phyloP scores from a whole-genome alignment of 345 rosid species.

The Arabidopsis thaliana region DNA sequence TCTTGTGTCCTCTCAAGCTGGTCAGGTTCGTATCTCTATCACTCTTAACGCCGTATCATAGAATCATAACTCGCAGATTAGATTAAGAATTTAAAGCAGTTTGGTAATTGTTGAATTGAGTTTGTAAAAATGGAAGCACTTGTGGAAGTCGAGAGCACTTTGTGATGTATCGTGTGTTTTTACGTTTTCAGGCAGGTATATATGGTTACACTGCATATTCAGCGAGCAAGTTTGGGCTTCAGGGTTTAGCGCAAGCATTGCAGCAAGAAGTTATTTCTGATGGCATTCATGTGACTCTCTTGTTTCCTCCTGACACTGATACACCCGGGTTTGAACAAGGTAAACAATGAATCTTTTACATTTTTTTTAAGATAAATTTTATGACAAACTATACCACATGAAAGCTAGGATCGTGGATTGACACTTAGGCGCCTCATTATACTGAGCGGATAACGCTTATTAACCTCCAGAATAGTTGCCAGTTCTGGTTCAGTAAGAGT shows the following conservation, averaged over 20 bases:
- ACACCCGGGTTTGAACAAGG: constrained; percentile 76
- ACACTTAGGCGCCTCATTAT: background rate
- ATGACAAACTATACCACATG: background rate
- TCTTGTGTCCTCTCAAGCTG: constrained; percentile 81
- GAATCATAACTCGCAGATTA: background rate
- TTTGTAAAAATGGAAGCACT: background rate
- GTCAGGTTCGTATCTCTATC: constrained; percentile 56
- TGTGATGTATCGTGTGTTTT: background rate
- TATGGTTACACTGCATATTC: constrained; percentile 82
- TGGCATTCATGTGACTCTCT: constrained; percentile 65
- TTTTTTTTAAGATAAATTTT: background rate
- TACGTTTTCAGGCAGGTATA: constrained; percentile 61
- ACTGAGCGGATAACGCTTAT: background rate
- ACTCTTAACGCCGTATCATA: background rate
- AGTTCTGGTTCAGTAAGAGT: background rate
- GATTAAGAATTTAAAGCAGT: background rate
- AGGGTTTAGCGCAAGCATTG: constrained; percentile 86
- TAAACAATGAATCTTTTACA: constrained; percentile 7
- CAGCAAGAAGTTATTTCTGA: constrained; percentile 81
- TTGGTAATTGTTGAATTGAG: background rate
- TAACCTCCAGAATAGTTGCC: background rate
- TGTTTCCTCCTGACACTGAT: constrained; percentile 83
- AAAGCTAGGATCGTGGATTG: background rate
- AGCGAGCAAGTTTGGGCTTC: constrained; percentile 77
- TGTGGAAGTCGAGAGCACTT: background rate